Conservation (phyloP, 306 rosid species). For the Echinosophora koreensis region DNA sequence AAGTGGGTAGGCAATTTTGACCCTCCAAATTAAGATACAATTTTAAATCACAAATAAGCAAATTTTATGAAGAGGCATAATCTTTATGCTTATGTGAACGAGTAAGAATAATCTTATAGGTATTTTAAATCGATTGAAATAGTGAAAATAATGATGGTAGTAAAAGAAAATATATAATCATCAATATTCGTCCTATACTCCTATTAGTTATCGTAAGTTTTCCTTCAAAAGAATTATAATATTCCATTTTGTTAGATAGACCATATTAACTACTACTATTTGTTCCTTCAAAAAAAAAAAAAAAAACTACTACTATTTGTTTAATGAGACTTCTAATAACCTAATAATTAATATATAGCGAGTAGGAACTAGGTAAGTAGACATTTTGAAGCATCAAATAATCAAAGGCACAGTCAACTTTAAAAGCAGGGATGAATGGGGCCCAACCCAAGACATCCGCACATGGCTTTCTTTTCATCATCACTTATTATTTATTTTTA, state of each 20-base stretch:
- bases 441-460: neutral
- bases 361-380: neutral
- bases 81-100: no score
- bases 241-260: neutral
- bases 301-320: neutral
- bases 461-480: constrained; percentile 21
- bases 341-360: neutral
- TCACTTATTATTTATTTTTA: neutral
- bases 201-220: neutral
- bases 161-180: no score
- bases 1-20: no score
- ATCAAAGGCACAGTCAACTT: neutral
- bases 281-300: no score
- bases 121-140: no score
- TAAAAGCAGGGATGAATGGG: neutral
- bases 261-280: neutral
- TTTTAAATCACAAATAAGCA: no score
- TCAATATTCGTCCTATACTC: neutral
- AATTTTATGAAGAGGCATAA: no score
- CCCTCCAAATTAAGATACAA: no score
- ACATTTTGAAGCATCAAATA: neutral
- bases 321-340: neutral
- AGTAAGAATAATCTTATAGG: no score
- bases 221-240: neutral
- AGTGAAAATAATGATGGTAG: no score